Evolutionary conservation across 306 rosid genomes (phyloP).

Genomic region (Calophaca sinica): DNA sequence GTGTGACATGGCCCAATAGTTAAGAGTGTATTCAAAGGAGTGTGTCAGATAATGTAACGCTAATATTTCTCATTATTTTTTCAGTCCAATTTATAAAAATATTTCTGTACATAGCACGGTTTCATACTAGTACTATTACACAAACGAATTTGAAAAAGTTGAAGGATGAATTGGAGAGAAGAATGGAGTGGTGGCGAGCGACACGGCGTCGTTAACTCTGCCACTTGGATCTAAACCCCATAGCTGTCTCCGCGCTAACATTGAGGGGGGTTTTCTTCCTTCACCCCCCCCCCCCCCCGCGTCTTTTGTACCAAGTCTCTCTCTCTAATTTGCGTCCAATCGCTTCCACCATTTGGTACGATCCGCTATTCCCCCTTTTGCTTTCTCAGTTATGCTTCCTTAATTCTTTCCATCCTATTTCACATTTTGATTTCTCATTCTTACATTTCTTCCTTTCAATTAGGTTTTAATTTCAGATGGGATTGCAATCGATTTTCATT

Average conservation of each 20-base stretch:
- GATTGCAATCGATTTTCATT: conserved; percentile 7
- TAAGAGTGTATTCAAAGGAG: too few relatives aligned
- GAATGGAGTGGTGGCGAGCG: background rate
- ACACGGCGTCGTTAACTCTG: background rate
- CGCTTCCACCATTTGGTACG: conserved; percentile 36
- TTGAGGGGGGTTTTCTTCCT: too few relatives aligned
- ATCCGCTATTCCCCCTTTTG: background rate
- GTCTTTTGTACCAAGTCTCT: background rate
- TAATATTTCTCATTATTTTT: too few relatives aligned
- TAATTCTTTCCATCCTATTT: background rate
- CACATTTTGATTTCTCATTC: background rate
- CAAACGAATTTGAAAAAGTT: too few relatives aligned
- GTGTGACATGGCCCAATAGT: too few relatives aligned
- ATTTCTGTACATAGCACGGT: too few relatives aligned
- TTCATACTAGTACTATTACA: too few relatives aligned
- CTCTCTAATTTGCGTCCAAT: background rate
- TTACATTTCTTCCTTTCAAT: background rate
- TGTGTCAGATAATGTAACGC: too few relatives aligned
- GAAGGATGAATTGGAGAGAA: too few relatives aligned
- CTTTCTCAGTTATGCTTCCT: background rate
- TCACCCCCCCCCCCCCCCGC: too few relatives aligned
- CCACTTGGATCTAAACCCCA: background rate
- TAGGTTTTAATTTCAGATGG: background rate
- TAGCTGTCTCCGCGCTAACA: background rate
- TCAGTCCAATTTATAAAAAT: too few relatives aligned